Percentiles rank a stretch among this genome's conserved stretches.
Evolutionary conservation across 257 asterid species (phyloP).

Genomic region (Leonotis leonurus): DNA sequence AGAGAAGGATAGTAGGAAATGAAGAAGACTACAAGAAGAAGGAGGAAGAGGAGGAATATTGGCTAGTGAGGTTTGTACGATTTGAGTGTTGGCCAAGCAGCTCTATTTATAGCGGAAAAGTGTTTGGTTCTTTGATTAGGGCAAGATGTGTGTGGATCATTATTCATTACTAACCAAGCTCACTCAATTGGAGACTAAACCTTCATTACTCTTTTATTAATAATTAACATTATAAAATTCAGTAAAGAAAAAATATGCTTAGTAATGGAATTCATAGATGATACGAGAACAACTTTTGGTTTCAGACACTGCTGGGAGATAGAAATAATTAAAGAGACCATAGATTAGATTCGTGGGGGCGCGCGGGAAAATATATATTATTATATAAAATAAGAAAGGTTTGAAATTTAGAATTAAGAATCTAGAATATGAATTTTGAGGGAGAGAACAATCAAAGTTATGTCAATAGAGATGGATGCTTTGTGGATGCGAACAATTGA

Average conservation of each 20-base stretch:
- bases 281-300: neutral
- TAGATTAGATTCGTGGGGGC: no score
- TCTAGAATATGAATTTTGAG: conserved; percentile 18
- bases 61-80: neutral
- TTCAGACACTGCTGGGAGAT: no score
- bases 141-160: neutral
- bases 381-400: neutral
- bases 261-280: neutral
- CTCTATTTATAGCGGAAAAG: conserved; percentile 16
- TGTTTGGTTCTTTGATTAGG: neutral
- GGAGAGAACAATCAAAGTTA: conserved; percentile 12
- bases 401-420: neutral
- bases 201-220: neutral
- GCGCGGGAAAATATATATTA: neutral
- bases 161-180: no score
- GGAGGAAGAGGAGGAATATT: neutral
- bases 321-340: no score
- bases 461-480: neutral
- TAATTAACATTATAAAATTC: neutral
- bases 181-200: neutral
- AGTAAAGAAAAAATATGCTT: neutral
- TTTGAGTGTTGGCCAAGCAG: neutral
- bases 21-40: neutral
- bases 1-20: no score
- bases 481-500: neutral